Percentiles rank a stretch among this genome's conserved stretches.
These are phyloP conservation scores for Podaxis sp. DNA, from an alignment of 768 basidiomycete species.

Conservation along the genomic window DNA sequence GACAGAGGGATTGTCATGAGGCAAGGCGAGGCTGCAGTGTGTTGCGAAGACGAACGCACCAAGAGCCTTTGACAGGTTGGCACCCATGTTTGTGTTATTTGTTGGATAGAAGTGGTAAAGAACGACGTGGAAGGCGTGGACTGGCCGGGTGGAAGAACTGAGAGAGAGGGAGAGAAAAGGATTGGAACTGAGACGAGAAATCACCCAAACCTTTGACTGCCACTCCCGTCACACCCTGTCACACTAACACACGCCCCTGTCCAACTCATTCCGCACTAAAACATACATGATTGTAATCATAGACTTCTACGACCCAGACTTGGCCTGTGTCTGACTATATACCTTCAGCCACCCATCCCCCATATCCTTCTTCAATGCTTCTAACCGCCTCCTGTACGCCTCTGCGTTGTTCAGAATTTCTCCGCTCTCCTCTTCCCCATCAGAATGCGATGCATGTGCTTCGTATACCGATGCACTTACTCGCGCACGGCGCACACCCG, in stretches of 20 bases:
- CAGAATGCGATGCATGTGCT: constrained; percentile 28
- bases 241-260: not conserved
- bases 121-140: constrained; percentile 45
- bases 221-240: not conserved
- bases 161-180: constrained; percentile 15
- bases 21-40: constrained; percentile 12
- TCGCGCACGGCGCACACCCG: constrained; percentile 44
- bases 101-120: constrained; percentile 45
- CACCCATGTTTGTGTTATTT: constrained; percentile 59
- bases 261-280: not conserved
- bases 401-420: constrained; percentile 51
- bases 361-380: constrained; percentile 81
- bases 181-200: constrained; percentile 11
- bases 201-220: not conserved
- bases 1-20: constrained; percentile 7
- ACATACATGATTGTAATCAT: not conserved
- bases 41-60: constrained; percentile 36
- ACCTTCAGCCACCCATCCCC: constrained; percentile 89
- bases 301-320: constrained; percentile 7
- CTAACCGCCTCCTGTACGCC: constrained; percentile 71
- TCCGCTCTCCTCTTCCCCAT: constrained; percentile 19
- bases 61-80: constrained; percentile 81
- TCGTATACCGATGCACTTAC: constrained; percentile 65
- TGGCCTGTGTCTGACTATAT: constrained; percentile 41
- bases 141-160: constrained; percentile 18